phyloP scores from a whole-genome alignment of 2,329 filamentous ascomycete species.

The Paraconiothyrium brasiliense region DNA sequence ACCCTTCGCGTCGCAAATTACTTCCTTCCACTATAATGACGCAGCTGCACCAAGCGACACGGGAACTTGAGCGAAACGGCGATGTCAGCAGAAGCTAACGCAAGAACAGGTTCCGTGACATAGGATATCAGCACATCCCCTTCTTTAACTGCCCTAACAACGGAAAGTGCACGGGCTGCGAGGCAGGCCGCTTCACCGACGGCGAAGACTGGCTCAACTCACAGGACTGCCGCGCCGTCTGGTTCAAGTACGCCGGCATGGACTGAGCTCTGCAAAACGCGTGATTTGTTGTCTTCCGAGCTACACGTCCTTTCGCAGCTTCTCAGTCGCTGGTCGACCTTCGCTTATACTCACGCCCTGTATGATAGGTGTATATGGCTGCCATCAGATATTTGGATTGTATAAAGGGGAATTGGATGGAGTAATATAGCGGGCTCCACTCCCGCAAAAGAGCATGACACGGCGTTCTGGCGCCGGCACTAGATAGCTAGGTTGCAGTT shows the following conservation, averaged over 20 bases:
- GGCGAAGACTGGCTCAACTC: conserved; percentile 85
- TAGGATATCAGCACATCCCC: conserved; percentile 97
- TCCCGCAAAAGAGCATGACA: neutral
- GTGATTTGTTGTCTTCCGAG: neutral
- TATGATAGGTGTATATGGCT: conserved; percentile 4
- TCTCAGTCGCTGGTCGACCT: conserved; percentile 6
- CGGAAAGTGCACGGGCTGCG: conserved; percentile 88
- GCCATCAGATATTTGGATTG: neutral
- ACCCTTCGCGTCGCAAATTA: neutral
- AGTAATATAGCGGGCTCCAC: neutral
- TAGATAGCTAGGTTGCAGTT: neutral
- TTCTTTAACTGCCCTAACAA: conserved; percentile 99
- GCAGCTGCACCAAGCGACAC: neutral
- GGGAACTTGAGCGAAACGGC: neutral
- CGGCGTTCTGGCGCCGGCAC: neutral
- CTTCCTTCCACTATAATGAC: neutral
- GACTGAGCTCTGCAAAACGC: conserved; percentile 56
- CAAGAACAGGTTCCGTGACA: conserved; percentile 90
- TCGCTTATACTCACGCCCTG: neutral
- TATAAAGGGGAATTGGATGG: neutral
- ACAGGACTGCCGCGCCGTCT: conserved; percentile 94
- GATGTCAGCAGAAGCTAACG: neutral
- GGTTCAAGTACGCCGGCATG: conserved; percentile 95
- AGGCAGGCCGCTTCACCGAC: conserved; percentile 87
- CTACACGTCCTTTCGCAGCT: neutral